phyloP scores from a whole-genome alignment of 208 protist genomes.

The Trypanosoma melophagium region DNA sequence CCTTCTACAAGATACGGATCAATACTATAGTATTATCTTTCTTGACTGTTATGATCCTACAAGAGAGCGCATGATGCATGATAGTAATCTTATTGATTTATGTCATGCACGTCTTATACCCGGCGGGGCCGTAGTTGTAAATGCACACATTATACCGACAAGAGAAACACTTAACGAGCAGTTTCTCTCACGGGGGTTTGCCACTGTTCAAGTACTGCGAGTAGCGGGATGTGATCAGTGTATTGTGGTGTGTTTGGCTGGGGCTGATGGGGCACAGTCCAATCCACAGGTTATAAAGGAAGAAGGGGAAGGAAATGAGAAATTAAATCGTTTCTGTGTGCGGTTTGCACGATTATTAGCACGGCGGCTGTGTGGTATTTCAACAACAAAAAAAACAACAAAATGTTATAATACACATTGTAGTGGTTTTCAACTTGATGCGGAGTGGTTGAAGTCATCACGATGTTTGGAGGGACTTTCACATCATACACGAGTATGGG shows the following conservation, averaged over 20 bases:
- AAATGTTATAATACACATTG: neutral
- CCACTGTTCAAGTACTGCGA: conserved; percentile 64
- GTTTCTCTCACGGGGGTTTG: conserved; percentile 54
- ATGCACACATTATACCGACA: conserved; percentile 68
- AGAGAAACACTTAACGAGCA: conserved; percentile 27
- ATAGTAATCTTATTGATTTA: conserved; percentile 45
- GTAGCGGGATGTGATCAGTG: conserved; percentile 63
- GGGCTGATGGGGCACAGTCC: neutral
- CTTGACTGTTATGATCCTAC: conserved; percentile 84
- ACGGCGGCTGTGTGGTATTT: neutral
- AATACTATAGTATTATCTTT: conserved; percentile 68
- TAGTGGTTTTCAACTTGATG: conserved; percentile 24
- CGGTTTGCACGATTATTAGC: conserved; percentile 8
- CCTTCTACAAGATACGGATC: conserved; percentile 30
- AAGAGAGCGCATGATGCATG: conserved; percentile 73
- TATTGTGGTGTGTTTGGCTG: conserved; percentile 48
- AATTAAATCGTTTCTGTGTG: conserved; percentile 11
- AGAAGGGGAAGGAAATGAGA: neutral
- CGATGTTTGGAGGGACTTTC: conserved; percentile 10
- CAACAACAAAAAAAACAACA: too few relatives aligned
- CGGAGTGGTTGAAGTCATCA: conserved; percentile 33
- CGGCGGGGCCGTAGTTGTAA: conserved; percentile 66
- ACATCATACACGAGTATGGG: conserved; percentile 35
- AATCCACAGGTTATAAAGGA: too few relatives aligned
- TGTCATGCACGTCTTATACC: conserved; percentile 52